A percentile compares a stretch with the other conserved stretches of the same genome.
Evolutionary conservation across 108 stramenopile species (phyloP).

Genomic region (Cylindrotheca fusiformis): DNA sequence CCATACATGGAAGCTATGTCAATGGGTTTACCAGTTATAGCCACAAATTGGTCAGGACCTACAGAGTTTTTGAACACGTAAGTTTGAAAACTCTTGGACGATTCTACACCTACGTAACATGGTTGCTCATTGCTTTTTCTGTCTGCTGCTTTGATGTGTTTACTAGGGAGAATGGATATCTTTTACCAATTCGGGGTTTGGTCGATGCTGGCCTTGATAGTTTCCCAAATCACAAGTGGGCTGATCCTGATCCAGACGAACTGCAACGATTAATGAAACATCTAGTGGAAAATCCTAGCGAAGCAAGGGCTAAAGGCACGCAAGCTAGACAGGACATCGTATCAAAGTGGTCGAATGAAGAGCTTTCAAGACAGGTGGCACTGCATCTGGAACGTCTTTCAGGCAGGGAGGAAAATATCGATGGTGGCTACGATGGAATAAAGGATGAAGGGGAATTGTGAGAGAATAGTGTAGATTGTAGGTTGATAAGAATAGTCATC

Average conservation of each 20-base stretch:
- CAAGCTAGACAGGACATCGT: conserved; percentile 3
- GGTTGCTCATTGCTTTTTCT: too few species aligned
- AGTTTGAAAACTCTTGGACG: too few species aligned
- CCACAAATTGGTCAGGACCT: conserved; percentile 15
- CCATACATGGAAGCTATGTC: conserved; percentile 1
- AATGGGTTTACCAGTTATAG: conserved; percentile 11
- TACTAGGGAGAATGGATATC: conserved; percentile 9
- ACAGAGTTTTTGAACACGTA: conserved; percentile 13
- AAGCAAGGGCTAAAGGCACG: neutral
- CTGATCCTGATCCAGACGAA: conserved; percentile 2
- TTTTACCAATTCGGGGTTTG: conserved; percentile 6
- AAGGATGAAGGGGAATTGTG: too few species aligned
- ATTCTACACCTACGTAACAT: too few species aligned
- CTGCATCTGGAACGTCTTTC: neutral
- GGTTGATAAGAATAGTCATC: too few species aligned
- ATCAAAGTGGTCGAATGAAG: conserved; percentile 1
- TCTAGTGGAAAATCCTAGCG: neutral
- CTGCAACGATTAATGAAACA: neutral
- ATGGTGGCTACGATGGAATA: too few species aligned
- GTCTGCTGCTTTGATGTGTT: too few species aligned
- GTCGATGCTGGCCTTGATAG: conserved; percentile 4
- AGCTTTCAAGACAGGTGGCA: neutral
- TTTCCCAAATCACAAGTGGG: conserved; percentile 11
- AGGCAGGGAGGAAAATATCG: neutral
- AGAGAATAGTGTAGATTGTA: too few species aligned